These are phyloP conservation scores for Bromus sterilis DNA, from an alignment of 176 grass and related monocot species.

Conservation along the genomic window DNA sequence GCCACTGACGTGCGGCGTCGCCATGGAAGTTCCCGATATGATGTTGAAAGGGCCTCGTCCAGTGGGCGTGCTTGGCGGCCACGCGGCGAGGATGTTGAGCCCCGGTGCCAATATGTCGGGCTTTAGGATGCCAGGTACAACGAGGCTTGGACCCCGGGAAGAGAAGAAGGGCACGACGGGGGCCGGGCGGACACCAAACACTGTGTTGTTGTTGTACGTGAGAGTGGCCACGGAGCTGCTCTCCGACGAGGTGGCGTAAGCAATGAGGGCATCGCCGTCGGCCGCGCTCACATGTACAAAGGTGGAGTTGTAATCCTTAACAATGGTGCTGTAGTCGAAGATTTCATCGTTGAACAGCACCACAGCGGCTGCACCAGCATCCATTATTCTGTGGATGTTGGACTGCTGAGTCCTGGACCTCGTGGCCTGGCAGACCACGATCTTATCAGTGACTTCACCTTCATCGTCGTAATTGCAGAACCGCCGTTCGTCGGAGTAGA, in stretches of 20 bases:
- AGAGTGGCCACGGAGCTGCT: background rate
- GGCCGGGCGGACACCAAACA: slow-evolving; percentile 13
- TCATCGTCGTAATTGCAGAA: background rate
- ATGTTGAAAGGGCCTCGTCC: slow-evolving; percentile 13
- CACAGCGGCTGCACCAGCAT: background rate
- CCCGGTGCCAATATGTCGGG: slow-evolving; percentile 50
- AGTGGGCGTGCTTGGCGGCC: background rate
- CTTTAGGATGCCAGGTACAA: slow-evolving; percentile 33
- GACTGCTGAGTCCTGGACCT: background rate
- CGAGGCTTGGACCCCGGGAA: slow-evolving; percentile 21
- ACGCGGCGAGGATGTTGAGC: slow-evolving; percentile 48
- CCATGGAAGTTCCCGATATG: slow-evolving; percentile 50
- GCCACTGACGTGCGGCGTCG: slow-evolving; percentile 37
- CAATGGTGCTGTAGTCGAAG: background rate
- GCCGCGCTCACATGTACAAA: background rate
- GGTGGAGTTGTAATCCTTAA: background rate
- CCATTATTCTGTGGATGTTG: background rate
- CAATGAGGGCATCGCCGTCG: background rate
- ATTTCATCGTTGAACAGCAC: background rate
- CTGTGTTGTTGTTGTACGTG: background rate
- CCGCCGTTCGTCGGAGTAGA: background rate
- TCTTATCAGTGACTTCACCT: background rate
- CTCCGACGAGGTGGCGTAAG: background rate
- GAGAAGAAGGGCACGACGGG: slow-evolving; percentile 26
- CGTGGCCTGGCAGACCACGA: background rate